These are phyloP conservation scores for Diaporthe sp. DNA, from an alignment of 2,329 filamentous ascomycete genomes.

Conservation along the genomic window DNA sequence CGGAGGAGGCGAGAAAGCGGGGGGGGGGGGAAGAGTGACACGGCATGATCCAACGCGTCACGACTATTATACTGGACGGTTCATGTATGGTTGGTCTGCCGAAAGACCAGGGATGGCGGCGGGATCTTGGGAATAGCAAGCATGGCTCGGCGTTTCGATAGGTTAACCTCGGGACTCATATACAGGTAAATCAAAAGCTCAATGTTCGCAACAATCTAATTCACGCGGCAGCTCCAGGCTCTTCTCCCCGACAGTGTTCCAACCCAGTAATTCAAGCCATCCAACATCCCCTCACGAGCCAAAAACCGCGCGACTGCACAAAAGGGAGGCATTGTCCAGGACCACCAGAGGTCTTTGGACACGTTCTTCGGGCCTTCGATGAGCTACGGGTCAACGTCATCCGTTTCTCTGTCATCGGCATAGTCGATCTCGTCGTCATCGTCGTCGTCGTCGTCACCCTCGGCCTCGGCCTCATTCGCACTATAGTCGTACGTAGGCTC, in stretches of 20 bases:
- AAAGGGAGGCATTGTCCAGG: no score
- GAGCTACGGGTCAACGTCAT: neutral
- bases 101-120: neutral
- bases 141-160: conserved; percentile 34
- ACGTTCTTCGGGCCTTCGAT: no score
- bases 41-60: conserved; percentile 9
- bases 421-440: neutral
- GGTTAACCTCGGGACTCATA: conserved; percentile 24
- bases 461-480: neutral
- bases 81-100: conserved; percentile 15
- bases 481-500: neutral
- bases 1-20: neutral
- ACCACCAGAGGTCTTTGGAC: neutral
- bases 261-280: no score
- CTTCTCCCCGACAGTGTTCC: neutral
- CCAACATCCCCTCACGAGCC: neutral
- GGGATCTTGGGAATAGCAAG: conserved; percentile 16
- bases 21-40: neutral
- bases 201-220: neutral
- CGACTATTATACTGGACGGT: conserved; percentile 15
- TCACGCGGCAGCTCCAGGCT: neutral
- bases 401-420: neutral
- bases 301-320: no score
- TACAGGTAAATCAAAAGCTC: conserved; percentile 26
- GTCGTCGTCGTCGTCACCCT: neutral